phyloP scores from a whole-genome alignment of 78 protist genomes.

The Dictyostelium brefeldianum region DNA sequence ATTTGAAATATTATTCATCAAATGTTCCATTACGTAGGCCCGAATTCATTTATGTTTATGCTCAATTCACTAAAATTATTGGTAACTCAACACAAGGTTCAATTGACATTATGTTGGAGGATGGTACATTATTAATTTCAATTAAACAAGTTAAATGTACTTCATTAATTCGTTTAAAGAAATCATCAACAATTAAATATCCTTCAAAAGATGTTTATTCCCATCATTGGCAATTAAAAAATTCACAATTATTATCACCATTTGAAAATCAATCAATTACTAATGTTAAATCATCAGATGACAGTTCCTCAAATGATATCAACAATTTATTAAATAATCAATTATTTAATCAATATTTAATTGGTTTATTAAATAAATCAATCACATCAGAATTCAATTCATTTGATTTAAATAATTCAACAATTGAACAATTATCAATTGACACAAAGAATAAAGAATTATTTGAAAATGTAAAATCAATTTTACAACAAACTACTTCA shows the following conservation, averaged over 20 bases:
- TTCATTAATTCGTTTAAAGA: constrained; percentile 44
- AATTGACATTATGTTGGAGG: constrained; percentile 6
- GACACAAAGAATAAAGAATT: background rate
- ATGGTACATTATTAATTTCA: constrained; percentile 32
- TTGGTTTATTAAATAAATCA: background rate
- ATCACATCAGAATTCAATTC: background rate
- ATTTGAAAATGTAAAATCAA: background rate
- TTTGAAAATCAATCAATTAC: background rate
- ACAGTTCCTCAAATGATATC: background rate
- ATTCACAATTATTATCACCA: background rate
- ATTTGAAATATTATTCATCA: constrained; percentile 21
- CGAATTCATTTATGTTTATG: constrained; percentile 5
- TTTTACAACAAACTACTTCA: background rate
- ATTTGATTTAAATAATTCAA: background rate
- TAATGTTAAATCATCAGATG: background rate
- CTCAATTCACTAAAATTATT: constrained; percentile 2
- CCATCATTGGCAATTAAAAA: constrained; percentile 49
- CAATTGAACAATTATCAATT: background rate
- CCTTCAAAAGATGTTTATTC: constrained; percentile 45
- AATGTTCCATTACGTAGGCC: constrained; percentile 24
- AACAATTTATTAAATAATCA: background rate
- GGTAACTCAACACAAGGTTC: constrained; percentile 55
- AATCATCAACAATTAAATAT: constrained; percentile 24
- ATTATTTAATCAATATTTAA: background rate
- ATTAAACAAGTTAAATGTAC: constrained; percentile 35